Conservation (phyloP, 495 filamentous ascomycete species). For the Haplographium delicatum region DNA sequence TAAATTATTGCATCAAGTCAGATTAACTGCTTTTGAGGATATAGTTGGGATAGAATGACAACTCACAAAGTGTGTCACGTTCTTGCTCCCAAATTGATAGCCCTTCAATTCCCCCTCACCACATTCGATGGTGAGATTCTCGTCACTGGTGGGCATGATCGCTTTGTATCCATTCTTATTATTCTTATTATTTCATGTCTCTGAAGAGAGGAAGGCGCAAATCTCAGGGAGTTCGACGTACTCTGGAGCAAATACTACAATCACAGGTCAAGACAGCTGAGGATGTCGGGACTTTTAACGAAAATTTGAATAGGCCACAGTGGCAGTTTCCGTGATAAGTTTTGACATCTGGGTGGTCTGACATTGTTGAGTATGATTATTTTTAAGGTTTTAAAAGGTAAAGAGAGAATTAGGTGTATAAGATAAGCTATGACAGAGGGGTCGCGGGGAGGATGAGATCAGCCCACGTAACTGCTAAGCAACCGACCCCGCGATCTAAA, state of each 20-base stretch:
- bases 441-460: too few relatives aligned
- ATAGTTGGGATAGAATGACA: neutral
- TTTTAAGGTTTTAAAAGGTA: too few relatives aligned
- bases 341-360: constrained; percentile 2
- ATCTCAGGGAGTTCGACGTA: too few relatives aligned
- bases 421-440: too few relatives aligned
- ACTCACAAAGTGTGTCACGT: constrained; percentile 1
- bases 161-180: constrained; percentile 8
- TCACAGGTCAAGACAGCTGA: constrained; percentile 1
- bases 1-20: neutral
- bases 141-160: neutral
- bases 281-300: constrained; percentile 2
- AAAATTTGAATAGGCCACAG: constrained; percentile 18
- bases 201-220: neutral
- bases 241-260: constrained; percentile 11
- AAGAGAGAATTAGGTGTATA: too few relatives aligned
- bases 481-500: too few relatives aligned
- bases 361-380: neutral
- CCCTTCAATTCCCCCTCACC: constrained; percentile 5
- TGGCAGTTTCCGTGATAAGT: constrained; percentile 21
- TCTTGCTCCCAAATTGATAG: constrained; percentile 8
- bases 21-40: neutral
- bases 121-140: neutral
- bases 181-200: neutral
- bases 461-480: too few relatives aligned